Evolutionary conservation across 345 rosid genomes (phyloP), one percentile per base, ranked within the genome.

Genomic region (Anacardium occidentale): DNA sequence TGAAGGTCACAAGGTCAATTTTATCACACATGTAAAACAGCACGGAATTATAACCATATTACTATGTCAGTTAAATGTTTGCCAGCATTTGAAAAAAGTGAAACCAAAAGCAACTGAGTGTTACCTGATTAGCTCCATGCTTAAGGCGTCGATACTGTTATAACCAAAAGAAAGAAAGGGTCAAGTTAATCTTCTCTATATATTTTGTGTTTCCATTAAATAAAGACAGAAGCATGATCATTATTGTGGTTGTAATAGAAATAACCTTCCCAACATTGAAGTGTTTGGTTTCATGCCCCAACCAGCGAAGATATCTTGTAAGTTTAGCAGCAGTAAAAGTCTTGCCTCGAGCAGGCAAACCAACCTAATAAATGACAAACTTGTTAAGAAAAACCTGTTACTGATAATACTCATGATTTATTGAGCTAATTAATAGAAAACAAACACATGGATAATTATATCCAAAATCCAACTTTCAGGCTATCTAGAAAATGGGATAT

Each of bases 281-380:
- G 79, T 96, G 99, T 78, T 96, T 96, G 57, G 99, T 96, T 18
- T 93, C 90, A 79, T 96, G 99, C 52, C 99, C 99, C 87, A 96
- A 85, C 99, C 99, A 96, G 61, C 98, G 94, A 68, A 96, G 92
- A 80, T 96, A 96, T 82, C 99, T 89, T 53, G 99, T 96, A 76
- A 96, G 94, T 80, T 96, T 96, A 59, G 82, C 98, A 40, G 99
- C 96, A 82, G 99, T 96, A 74, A 96, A 96, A 53, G 99, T 93
- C 83, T 96, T 96, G 58, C 99, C 99, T 75, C 98, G 91, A 77
- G 97, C 99, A 59, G 99, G 99, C 81, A 95, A 85, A 76, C 99
- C 99, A 78, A 95, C 99, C 99, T 95, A 75, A 65, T 72, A 61
- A 8, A 51, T 54, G 77, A 79, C 60, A 55, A 79, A 68, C 40